Evolutionary conservation across 1,284 basidiomycete genomes (phyloP), one percentile per base, ranked within the genome.

Genomic region (Wallemia mellicola): DNA sequence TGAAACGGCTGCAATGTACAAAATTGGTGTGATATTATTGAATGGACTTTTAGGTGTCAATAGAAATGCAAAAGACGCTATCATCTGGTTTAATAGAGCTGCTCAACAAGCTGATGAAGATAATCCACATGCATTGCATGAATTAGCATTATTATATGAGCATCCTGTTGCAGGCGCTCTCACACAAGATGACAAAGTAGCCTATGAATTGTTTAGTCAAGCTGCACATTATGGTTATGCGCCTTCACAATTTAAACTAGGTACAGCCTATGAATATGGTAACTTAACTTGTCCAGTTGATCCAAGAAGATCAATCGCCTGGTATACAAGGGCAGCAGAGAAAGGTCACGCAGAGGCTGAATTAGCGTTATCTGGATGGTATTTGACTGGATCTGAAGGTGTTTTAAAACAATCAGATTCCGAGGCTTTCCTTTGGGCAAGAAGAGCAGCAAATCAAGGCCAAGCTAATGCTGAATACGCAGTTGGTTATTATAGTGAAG

Each of bases 1-100:
- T 28, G 94, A 98, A 69, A 96, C 91, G 0, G 82, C 92, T 48
- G 94, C 91, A 1, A 98, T 98, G 94, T 98, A 95, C 75, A 98
- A 98, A 71, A 79, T 98, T 17, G 91, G 89, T 17, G 89, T 95
- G 82, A 86, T 96, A 62, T 75, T 95, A 55, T 75, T 98, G 19
- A 79, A 86, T 57, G 92, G 91, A 2, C 71, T 81, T 26, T 75
- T 96, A 25, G 84, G 81, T 19, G 87, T 94, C 68, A 80, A 77
- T 59, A 79, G 78, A 62, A 96, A 92, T 66, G 79, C 82, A 0
- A 79, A 88, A 57, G 92, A 98, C 68, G 89, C 89, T 3, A 80
- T 94, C 62, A 83, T 82, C 58, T 99, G 94, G 94, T 75, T 99
- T 54, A 83, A 84, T 63, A 79, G 91, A 24, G 92, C 94, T 0